These are phyloP conservation scores for Yarrowia sp. DNA, from an alignment of 805 yeast species.

Conservation along the genomic window DNA sequence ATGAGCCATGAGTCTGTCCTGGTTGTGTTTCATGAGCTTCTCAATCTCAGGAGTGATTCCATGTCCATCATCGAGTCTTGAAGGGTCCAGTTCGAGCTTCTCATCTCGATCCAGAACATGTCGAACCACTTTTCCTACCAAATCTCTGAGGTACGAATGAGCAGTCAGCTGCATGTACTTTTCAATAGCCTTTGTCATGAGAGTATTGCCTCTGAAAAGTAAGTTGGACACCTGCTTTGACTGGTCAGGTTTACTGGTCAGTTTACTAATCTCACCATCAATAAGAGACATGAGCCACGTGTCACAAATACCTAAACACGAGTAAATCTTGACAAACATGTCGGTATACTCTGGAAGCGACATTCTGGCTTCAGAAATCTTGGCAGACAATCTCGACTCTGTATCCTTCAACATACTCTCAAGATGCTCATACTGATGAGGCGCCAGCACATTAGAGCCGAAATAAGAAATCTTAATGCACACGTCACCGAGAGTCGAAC, in stretches of 20 bases:
- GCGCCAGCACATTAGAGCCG: conserved; percentile 46
- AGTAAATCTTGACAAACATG: conserved; percentile 68
- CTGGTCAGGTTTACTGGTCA: conserved; percentile 17
- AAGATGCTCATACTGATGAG: conserved; percentile 57
- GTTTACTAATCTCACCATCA: conserved; percentile 54
- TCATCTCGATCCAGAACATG: conserved; percentile 51
- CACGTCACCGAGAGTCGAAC: conserved; percentile 50
- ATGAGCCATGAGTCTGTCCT: conserved; percentile 49
- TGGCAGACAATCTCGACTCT: neutral
- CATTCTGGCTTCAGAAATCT: conserved; percentile 3
- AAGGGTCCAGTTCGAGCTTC: conserved; percentile 80
- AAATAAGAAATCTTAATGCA: conserved; percentile 34
- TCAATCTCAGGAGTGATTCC: conserved; percentile 35
- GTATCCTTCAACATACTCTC: conserved; percentile 53
- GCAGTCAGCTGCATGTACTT: conserved; percentile 74
- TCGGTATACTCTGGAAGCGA: conserved; percentile 33
- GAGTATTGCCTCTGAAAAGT: conserved; percentile 83
- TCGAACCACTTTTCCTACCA: conserved; percentile 67
- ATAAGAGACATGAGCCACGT: conserved; percentile 72
- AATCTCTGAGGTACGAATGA: conserved; percentile 68
- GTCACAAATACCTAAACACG: conserved; percentile 62
- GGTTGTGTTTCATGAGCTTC: conserved; percentile 45
- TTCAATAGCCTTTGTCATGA: conserved; percentile 79
- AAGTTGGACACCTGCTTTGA: conserved; percentile 31
- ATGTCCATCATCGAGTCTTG: conserved; percentile 42